Evolutionary conservation across 2,329 filamentous ascomycete genomes (phyloP), one percentile per base, ranked within the genome.

Genomic region (Fusarium staphyleae): DNA sequence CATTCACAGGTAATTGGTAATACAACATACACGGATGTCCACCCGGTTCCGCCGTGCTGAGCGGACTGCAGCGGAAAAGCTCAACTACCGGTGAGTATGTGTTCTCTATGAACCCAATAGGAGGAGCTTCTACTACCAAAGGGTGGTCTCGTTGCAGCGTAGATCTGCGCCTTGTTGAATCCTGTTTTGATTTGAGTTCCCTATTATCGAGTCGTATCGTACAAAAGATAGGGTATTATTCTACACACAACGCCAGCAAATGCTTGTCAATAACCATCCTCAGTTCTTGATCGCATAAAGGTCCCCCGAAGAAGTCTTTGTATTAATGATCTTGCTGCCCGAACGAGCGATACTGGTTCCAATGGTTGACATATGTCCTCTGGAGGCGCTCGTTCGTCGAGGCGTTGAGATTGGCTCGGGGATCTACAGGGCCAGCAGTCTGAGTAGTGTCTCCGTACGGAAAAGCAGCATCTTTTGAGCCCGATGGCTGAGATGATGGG

Each of bases 321-420:
- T 33, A 33, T 43, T 30, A 37, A 19, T 36, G 22, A 10, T 32
- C 24, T 33, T 33, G 52, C 16, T 52, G 43, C 12, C 62, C 63
- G 1, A 68, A 45, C 39, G 57, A 33, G 33, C 63, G 63, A 45
- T 71, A 75, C 45, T 74, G 69, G 47, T 72, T 70, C 73, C 73
- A 75, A 44, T 75, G 70, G 48, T 75, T 75, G 43, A 75, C 66
- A 49, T 73, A 74, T 13, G 62, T 36, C 58, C 68, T 39, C 55
- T 68, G 36, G 63, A 69, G 49, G 48, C 65, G 45, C 30, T 72
- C 67, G n/a, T 61, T 57, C n/a, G 61, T 51, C 13, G 70, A 60
- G 13, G 68, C 64, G 43, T 71, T 72, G 51, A 75, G 69, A 48
- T 72, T 75, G 37, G 72, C 71, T 14, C 63, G 65, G 3, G 71